Evolutionary conservation across 2,329 filamentous ascomycete genomes (phyloP).

Genomic region (Ceratocystis lukuohia): DNA sequence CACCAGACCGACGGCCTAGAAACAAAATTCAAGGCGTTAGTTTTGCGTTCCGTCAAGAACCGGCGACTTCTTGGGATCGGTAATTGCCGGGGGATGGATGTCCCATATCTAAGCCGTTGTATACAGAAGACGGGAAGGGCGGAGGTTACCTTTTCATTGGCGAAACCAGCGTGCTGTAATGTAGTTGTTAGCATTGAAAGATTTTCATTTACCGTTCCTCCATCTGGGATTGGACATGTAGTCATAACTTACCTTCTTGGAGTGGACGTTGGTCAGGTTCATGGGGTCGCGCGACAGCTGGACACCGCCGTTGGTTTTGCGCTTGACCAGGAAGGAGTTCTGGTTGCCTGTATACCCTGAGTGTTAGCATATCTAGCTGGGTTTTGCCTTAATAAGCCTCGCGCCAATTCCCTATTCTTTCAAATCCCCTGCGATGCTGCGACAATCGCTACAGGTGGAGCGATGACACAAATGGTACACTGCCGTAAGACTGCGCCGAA

Average conservation of each 20-base stretch:
- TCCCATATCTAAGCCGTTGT: background rate
- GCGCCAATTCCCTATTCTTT: background rate
- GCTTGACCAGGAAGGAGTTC: conserved; percentile 89
- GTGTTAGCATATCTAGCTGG: conserved; percentile 15
- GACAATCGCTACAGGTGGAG: background rate
- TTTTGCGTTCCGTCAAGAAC: background rate
- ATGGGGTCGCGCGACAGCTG: conserved; percentile 90
- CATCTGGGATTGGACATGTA: background rate
- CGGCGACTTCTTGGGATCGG: too few species aligned
- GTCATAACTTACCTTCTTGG: conserved; percentile 59
- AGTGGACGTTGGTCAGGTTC: conserved; percentile 85
- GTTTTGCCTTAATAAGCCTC: background rate
- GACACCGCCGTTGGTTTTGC: conserved; percentile 61
- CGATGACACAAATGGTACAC: background rate
- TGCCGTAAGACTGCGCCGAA: background rate
- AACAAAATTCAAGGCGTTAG: conserved; percentile 9
- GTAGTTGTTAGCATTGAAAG: conserved; percentile 27
- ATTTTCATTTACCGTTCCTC: background rate
- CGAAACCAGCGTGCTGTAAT: conserved; percentile 71
- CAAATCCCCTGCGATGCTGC: background rate
- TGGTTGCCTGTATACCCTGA: conserved; percentile 49
- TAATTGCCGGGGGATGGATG: background rate
- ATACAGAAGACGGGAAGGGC: background rate
- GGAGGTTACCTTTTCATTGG: conserved; percentile 69
- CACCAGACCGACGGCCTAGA: conserved; percentile 71